Percentiles rank a stretch among this genome's conserved stretches.
Conservation (phyloP, 2,329 filamentous ascomycete species). For the Hawksworthiomyces lignivorus region DNA sequence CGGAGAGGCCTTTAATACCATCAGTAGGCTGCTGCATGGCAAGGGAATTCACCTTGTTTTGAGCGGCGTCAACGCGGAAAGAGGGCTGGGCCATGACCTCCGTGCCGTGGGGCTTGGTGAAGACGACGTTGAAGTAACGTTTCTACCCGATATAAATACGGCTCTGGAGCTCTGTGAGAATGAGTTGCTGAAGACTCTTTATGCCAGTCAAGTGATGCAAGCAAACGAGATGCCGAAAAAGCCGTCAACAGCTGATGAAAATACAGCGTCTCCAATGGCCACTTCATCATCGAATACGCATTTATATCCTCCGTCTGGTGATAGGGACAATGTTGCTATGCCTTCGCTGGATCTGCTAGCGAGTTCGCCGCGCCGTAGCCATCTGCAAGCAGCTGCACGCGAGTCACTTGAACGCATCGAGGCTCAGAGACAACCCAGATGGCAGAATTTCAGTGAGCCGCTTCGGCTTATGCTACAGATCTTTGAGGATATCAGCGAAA, state of each 20-base stretch:
- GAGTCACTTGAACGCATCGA: conserved; percentile 64
- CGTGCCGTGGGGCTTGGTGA: conserved; percentile 76
- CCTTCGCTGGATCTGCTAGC: conserved; percentile 39
- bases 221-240: conserved; percentile 20
- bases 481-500: conserved; percentile 79
- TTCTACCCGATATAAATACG: conserved; percentile 86
- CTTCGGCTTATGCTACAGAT: conserved; percentile 87
- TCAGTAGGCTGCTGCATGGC: conserved; percentile 73
- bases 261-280: neutral
- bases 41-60: conserved; percentile 75
- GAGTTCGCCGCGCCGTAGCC: conserved; percentile 72
- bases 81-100: conserved; percentile 68
- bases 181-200: conserved; percentile 75
- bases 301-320: neutral
- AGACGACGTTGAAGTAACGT: conserved; percentile 63
- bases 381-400: conserved; percentile 71
- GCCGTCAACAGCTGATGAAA: neutral
- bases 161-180: conserved; percentile 94
- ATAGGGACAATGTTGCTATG: conserved; percentile 14
- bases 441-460: conserved; percentile 83
- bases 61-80: conserved; percentile 70
- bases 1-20: conserved; percentile 87
- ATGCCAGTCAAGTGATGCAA: conserved; percentile 59
- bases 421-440: conserved; percentile 54
- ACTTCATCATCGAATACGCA: neutral